Conservation (phyloP, 2,329 filamentous ascomycete species). For the Alternaria sp. region DNA sequence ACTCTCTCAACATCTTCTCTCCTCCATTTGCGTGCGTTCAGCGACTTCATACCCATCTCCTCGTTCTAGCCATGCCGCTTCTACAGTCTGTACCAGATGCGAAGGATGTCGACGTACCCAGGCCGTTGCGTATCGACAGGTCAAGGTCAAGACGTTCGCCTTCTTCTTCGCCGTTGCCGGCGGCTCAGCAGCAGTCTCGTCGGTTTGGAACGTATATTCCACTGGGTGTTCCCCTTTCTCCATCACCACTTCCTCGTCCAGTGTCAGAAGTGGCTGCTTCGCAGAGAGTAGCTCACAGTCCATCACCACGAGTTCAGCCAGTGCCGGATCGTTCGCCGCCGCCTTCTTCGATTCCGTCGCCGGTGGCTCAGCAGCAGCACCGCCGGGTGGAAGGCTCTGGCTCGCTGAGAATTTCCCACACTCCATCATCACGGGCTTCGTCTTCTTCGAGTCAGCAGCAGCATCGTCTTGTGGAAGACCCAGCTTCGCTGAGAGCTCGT, state of each 20-base stretch:
- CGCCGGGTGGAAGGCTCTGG: neutral
- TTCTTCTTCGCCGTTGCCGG: neutral
- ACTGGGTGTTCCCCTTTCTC: neutral
- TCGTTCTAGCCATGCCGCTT: neutral
- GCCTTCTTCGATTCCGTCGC: neutral
- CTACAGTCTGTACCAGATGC: neutral
- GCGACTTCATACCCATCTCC: neutral
- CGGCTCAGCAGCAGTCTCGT: neutral
- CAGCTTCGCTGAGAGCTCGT: neutral
- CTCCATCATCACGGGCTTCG: neutral
- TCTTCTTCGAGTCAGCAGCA: neutral
- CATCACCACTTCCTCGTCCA: neutral
- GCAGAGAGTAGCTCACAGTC: neutral
- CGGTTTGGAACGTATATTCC: neutral
- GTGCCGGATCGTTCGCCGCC: neutral
- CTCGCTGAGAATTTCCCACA: neutral
- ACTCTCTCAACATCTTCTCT: neutral
- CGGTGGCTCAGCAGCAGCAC: neutral
- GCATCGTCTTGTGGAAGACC: neutral
- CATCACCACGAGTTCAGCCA: neutral
- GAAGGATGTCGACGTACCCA: neutral
- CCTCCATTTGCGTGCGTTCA: neutral
- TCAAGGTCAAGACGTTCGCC: neutral
- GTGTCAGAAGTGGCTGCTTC: neutral
- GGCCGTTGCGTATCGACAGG: neutral